Evolutionary conservation across 176 grass and related monocot genomes (phyloP), one percentile per base, ranked within the genome.

Genomic region (Aegilops speltoides): DNA sequence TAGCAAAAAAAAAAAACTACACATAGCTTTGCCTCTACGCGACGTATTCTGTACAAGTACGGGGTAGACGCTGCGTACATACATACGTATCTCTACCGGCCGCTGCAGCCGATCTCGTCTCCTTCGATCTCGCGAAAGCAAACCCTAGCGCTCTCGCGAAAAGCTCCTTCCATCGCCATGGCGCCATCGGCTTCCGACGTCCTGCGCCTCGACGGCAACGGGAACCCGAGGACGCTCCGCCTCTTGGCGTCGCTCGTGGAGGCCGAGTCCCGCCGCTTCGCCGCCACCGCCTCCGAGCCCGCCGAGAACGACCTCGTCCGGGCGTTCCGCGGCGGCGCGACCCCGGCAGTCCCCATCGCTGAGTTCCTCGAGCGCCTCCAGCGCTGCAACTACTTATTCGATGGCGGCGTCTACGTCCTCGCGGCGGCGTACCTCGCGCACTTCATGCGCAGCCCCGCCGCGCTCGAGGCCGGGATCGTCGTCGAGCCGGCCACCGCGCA

Each of bases 401-500:
- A 29, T 2, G 61, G 78, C 37, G 4, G 0, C 61, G 38, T 40
- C 37, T 80, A 80, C 37, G 3, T 80, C 78, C 61, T 80, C 4
- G 61, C 60, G 8, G 78, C 23, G 8, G 78, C 62, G 2, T 65
- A 80, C 60, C 78, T 80, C 36, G 38, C 15, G 8, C 60, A 22
- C 15, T 65, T 65, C 78, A 15, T 80, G 14, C 78, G 23, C 60
- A 80, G 36, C 60, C 60, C 36, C 60, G 37, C 78, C 37, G 78
- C 60, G 8, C 34, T 15, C 1, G 16, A 64, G 60, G 37, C 60
- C 3, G 60, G 78, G 23, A 62, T 80, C 78, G 23, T 41, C 3
- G 60, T 65, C 37, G 78, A 80, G 78, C 59, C 60, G 37, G 33
- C 15, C 22, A 80, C 60, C 4, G 78, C 23, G 23, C 78, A 80